A percentile compares a stretch with the other conserved stretches of the same genome.
Conservation (phyloP, 2,329 filamentous ascomycete genomes). For the Phialophora expanda region DNA sequence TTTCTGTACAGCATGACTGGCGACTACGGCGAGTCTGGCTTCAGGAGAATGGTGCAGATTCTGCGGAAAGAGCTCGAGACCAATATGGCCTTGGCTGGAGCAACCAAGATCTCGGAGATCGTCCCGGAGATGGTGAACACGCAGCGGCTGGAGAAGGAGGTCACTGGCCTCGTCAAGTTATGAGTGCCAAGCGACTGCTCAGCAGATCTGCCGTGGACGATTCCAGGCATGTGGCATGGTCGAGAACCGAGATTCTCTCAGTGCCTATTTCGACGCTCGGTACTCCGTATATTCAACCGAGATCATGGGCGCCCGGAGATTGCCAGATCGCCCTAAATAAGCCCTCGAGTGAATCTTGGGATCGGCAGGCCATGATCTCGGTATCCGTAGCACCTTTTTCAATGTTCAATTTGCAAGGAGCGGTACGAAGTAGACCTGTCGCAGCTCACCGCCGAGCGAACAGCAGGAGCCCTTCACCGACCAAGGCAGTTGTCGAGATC, state of each 20-base stretch:
- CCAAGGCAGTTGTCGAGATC: background rate
- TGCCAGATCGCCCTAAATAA: background rate
- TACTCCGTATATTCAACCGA: background rate
- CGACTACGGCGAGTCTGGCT: conserved; percentile 56
- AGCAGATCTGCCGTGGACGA: background rate
- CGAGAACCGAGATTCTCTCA: background rate
- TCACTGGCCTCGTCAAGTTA: conserved; percentile 43
- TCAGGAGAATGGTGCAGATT: conserved; percentile 49
- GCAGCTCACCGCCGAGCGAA: background rate
- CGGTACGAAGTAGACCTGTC: background rate
- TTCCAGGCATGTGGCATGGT: background rate
- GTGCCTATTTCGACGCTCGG: background rate
- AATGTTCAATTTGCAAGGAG: background rate
- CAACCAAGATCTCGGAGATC: conserved; percentile 41
- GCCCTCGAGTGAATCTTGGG: background rate
- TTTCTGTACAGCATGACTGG: conserved; percentile 59
- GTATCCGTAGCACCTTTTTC: background rate
- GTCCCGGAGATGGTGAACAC: conserved; percentile 44
- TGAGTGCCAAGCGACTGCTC: conserved; percentile 26
- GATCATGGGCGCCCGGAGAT: background rate
- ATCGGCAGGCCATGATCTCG: background rate
- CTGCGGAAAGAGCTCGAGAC: conserved; percentile 44
- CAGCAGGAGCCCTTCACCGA: no score
- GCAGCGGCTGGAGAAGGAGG: conserved; percentile 43
- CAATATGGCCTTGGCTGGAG: conserved; percentile 47